Conservation (phyloP, 257 asterid genomes). For the Solanum medicagineum region DNA sequence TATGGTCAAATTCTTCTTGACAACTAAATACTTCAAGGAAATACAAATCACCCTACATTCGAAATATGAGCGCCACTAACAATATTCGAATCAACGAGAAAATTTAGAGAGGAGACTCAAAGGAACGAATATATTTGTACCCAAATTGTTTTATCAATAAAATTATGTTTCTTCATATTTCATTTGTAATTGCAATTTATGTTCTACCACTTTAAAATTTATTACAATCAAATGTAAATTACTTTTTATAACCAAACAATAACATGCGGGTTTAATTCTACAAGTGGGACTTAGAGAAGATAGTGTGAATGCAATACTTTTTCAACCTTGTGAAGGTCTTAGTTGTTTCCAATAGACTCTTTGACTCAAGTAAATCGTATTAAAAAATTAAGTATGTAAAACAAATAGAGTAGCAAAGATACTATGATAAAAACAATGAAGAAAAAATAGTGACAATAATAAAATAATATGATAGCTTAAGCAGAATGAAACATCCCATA, state of each 20-base stretch:
- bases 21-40: too few relatives aligned
- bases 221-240: background rate
- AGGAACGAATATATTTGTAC: background rate
- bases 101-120: background rate
- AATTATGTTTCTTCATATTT: background rate
- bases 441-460: background rate
- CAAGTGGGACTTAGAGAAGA: background rate
- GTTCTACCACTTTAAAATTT: background rate
- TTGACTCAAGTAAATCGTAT: background rate
- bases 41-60: background rate
- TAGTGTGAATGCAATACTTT: background rate
- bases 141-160: background rate
- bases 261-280: background rate
- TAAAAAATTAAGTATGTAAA: background rate
- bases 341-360: background rate
- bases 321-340: background rate
- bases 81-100: background rate
- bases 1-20: too few relatives aligned
- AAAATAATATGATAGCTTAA: background rate
- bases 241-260: background rate
- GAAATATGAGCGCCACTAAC: background rate
- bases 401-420: background rate
- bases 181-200: background rate
- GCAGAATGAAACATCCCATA: background rate
- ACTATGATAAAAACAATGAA: background rate